Conservation (phyloP, 139 green algal species). For the Parachlorella kessleri region DNA sequence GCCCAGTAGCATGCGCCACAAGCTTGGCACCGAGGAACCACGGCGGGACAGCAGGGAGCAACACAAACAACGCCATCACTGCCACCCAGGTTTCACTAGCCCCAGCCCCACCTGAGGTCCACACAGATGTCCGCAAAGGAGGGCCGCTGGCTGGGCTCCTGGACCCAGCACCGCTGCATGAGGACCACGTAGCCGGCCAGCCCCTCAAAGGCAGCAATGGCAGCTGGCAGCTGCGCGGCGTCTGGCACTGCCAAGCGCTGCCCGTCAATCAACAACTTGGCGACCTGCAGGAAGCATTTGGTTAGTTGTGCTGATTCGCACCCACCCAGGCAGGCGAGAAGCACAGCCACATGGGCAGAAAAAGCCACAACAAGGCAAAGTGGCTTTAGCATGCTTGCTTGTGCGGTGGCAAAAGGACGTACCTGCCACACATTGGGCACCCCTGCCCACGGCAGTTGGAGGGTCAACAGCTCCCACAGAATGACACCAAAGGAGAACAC, state of each 20-base stretch:
- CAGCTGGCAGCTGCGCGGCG: not conserved
- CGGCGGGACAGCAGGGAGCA: too few relatives aligned
- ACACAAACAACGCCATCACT: too few relatives aligned
- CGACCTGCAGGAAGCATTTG: not conserved
- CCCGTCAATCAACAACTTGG: not conserved
- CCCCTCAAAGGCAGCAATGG: not conserved
- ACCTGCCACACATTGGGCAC: too few relatives aligned
- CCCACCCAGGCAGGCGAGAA: not conserved
- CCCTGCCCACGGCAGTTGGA: too few relatives aligned
- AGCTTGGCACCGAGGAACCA: too few relatives aligned
- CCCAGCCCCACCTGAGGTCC: not conserved
- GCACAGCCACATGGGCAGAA: not conserved
- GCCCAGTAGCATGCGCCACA: too few relatives aligned
- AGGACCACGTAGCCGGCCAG: not conserved
- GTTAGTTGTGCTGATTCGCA: not conserved
- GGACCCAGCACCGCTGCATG: conserved; percentile 5
- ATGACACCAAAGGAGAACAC: not conserved
- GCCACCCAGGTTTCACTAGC: too few relatives aligned
- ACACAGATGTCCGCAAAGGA: not conserved
- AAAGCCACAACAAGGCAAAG: too few relatives aligned
- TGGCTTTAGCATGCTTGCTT: not conserved
- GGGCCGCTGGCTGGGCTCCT: not conserved
- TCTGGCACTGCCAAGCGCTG: not conserved
- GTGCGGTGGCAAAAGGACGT: not conserved
- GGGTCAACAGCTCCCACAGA: conserved; percentile 9